A percentile compares a stretch with the other conserved stretches of the same genome.
These are phyloP conservation scores for Hygrophila difformis DNA, from an alignment of 257 asterid species.

Conservation along the genomic window DNA sequence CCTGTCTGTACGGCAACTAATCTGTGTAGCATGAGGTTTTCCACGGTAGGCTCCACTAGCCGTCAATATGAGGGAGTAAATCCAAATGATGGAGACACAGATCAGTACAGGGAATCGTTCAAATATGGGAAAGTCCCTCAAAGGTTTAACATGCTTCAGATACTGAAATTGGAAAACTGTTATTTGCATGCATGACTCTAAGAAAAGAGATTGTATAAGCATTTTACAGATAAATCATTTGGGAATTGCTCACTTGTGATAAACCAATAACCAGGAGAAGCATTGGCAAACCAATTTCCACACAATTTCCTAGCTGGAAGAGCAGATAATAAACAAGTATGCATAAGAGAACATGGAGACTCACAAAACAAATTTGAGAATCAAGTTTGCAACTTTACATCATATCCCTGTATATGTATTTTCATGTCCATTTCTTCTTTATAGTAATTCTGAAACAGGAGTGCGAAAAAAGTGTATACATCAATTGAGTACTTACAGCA, in stretches of 20 bases:
- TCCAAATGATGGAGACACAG: slow-evolving; percentile 65
- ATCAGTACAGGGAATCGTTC: slow-evolving; percentile 86
- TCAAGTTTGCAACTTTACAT: too few relatives aligned
- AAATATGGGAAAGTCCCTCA: slow-evolving; percentile 86
- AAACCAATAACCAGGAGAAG: slow-evolving; percentile 70
- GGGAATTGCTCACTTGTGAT: slow-evolving; percentile 63
- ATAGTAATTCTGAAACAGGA: neutral
- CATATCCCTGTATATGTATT: neutral
- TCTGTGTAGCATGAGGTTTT: slow-evolving; percentile 47
- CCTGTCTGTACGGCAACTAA: slow-evolving; percentile 80
- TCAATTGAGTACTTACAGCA: slow-evolving; percentile 32
- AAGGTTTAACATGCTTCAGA: slow-evolving; percentile 77
- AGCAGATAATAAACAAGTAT: slow-evolving; percentile 12
- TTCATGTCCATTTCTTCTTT: neutral
- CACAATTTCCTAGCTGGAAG: slow-evolving; percentile 83
- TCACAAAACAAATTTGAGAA: too few relatives aligned
- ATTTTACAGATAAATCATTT: neutral
- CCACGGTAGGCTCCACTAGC: slow-evolving; percentile 86
- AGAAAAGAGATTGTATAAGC: too few relatives aligned
- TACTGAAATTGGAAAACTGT: slow-evolving; percentile 50
- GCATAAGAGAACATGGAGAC: too few relatives aligned
- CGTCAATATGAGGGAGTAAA: slow-evolving; percentile 74
- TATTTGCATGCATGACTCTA: slow-evolving; percentile 11
- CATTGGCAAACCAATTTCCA: slow-evolving; percentile 94
- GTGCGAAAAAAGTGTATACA: neutral